These are phyloP conservation scores for Neurospora tetrasperma DNA, from an alignment of 495 filamentous ascomycete genomes.

Conservation along the genomic window DNA sequence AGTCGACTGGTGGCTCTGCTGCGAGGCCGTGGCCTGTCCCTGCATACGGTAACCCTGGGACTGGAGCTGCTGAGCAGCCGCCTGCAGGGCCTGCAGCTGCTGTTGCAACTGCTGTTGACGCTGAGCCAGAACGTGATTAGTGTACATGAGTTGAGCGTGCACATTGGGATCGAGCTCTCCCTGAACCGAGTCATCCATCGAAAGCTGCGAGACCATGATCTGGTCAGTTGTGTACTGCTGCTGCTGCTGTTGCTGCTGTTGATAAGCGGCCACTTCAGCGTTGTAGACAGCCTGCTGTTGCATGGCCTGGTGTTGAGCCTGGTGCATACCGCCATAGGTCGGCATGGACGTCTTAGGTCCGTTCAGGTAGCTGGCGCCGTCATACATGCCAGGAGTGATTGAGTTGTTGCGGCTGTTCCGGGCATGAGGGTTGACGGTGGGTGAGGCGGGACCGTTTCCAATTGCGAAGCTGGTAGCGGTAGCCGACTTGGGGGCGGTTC, in stretches of 20 bases:
- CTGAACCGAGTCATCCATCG: conserved; percentile 53
- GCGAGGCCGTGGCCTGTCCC: conserved; percentile 32
- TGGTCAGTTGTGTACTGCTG: conserved; percentile 53
- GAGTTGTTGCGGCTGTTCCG: conserved; percentile 39
- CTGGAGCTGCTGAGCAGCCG: conserved; percentile 68
- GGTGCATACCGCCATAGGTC: conserved; percentile 23
- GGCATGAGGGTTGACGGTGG: conserved; percentile 24
- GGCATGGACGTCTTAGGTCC: conserved; percentile 46
- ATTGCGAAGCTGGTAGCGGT: conserved; percentile 48
- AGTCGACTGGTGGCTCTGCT: conserved; percentile 32
- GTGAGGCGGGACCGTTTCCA: conserved; percentile 52
- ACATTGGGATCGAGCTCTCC: conserved; percentile 70
- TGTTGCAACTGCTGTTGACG: conserved; percentile 75
- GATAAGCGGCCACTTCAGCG: not conserved
- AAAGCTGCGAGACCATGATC: conserved; percentile 69
- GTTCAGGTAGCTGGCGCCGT: conserved; percentile 29
- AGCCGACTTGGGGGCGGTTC: conserved; percentile 86
- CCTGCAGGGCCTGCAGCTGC: conserved; percentile 46
- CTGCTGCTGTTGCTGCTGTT: conserved; percentile 27
- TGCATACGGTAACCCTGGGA: conserved; percentile 63
- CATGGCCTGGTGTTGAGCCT: conserved; percentile 7
- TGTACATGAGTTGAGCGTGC: conserved; percentile 74
- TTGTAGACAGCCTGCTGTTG: conserved; percentile 8
- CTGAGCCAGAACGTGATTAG: conserved; percentile 75
- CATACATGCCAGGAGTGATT: conserved; percentile 40